Percentiles rank a stretch among this genome's conserved stretches.
phyloP scores from a whole-genome alignment of 2,329 filamentous ascomycete genomes.

The Cytospora chrysosperma region DNA sequence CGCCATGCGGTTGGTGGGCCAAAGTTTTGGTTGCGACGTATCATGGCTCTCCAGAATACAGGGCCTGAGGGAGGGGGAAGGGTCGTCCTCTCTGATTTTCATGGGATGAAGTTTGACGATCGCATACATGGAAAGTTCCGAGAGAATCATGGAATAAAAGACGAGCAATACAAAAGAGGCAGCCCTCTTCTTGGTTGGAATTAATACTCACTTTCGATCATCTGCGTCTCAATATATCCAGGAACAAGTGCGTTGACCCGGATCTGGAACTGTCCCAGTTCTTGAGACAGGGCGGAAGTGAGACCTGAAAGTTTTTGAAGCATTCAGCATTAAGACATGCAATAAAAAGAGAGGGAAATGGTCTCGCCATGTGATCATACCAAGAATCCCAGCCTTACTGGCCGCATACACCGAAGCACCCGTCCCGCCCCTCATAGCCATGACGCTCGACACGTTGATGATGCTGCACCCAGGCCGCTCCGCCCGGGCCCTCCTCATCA shows the following conservation, averaged over 20 bases:
- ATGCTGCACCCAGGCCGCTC: constrained; percentile 52
- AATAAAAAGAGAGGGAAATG: not conserved
- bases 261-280: constrained; percentile 61
- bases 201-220: constrained; percentile 64
- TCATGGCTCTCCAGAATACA: constrained; percentile 19
- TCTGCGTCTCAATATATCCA: constrained; percentile 78
- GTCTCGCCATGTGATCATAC: constrained; percentile 42
- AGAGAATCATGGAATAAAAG: constrained; percentile 4
- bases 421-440: constrained; percentile 66
- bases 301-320: constrained; percentile 48
- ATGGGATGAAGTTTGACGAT: not conserved
- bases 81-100: not conserved
- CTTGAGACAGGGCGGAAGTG: constrained; percentile 64
- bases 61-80: constrained; percentile 20
- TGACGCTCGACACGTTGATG: constrained; percentile 77
- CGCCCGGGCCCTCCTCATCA: constrained; percentile 40
- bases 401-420: constrained; percentile 74
- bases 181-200: not conserved
- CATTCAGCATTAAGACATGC: not conserved
- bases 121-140: not conserved
- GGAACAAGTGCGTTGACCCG: constrained; percentile 80
- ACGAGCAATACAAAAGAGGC: not conserved
- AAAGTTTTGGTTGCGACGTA: not conserved
- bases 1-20: not conserved
- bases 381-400: constrained; percentile 76